Evolutionary conservation across 352 stramenopile genomes (phyloP), one percentile per base, ranked within the genome.

Genomic region (Phytopythium chamaehyphon): DNA sequence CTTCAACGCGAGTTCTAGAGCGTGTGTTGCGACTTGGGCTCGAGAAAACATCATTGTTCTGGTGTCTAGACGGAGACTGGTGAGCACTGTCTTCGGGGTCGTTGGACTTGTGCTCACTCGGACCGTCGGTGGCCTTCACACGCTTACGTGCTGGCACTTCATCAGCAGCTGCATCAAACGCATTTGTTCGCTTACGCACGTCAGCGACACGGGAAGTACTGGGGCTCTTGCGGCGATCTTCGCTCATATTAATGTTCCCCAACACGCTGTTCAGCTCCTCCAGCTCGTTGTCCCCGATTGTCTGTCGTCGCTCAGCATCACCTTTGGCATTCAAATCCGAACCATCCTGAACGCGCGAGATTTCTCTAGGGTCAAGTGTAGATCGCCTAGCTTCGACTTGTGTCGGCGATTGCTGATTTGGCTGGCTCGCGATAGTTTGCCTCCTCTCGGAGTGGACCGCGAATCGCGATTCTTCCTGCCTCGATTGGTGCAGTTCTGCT

Each of bases 361-460:
- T 61, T 24, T 90, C 74, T 6, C 52, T 66, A 21, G 74, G 72
- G 11, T 88, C 80, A 0, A 87, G 51, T 5, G 77, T 90, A n/a
- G 65, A 49, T 12, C 75, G 61, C 18, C 77, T 62, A 33, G 18
- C 14, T 15, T 28, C 40, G 9, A 26, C 9, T 16, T 53, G n/a
- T 9, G 11, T 31, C 21, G 64, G 68, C 1, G 49, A 24, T 24
- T 36, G 16, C 8, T 54, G 4, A 16, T 1, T 52, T 11, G 52
- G 28, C 6, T 43, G 46, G 33, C 31, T 52, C 6, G 31, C 31
- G 24, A 50, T 40, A 4, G 23, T 39, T 43, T 53, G 47, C 5
- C 52, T 19, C 1, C 31, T 24, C 35, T 44, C 53, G 21, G 66
- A 31, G 33, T 39, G 22, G 10, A 4, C 11, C 40, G 47, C 12